phyloP scores from a whole-genome alignment of 352 stramenopile genomes.

The Elongisporangium anandrum region DNA sequence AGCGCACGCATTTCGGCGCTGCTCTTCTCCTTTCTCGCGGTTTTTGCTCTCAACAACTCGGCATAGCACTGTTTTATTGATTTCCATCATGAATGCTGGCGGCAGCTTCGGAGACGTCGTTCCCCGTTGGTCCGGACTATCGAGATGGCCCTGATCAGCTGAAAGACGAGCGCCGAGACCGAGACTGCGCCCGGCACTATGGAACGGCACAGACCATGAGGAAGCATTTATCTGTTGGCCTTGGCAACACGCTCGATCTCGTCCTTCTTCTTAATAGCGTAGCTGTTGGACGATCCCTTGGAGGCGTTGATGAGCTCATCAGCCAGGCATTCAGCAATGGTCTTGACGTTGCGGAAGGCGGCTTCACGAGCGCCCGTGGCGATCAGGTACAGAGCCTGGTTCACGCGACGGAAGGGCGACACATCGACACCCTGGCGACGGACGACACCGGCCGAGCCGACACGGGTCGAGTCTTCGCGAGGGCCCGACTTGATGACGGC shows the following conservation, averaged over 20 bases:
- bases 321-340: conserved; percentile 98
- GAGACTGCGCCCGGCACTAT: background rate
- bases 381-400: conserved; percentile 99
- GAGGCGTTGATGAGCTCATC: conserved; percentile 99
- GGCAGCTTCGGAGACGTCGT: background rate
- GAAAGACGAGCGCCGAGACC: background rate
- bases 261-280: conserved; percentile 99
- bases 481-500: conserved; percentile 94
- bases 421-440: conserved; percentile 99
- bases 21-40: conserved; percentile 3
- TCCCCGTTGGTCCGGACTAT: background rate
- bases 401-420: conserved; percentile 98
- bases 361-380: conserved; percentile 97
- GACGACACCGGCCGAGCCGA: conserved; percentile 98
- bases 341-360: conserved; percentile 99
- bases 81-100: background rate
- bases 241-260: conserved; percentile 99
- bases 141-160: background rate
- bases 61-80: conserved; percentile 67
- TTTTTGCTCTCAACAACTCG: conserved; percentile 82
- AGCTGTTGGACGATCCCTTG: conserved; percentile 99
- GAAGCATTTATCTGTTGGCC: conserved; percentile 98
- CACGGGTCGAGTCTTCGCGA: conserved; percentile 99
- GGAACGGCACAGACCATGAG: conserved; percentile 1
- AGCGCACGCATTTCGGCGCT: conserved; percentile 5